A percentile compares a stretch with the other conserved stretches of the same genome.
Evolutionary conservation across 768 basidiomycete species (phyloP).

Genomic region (Lactarius quietus): DNA sequence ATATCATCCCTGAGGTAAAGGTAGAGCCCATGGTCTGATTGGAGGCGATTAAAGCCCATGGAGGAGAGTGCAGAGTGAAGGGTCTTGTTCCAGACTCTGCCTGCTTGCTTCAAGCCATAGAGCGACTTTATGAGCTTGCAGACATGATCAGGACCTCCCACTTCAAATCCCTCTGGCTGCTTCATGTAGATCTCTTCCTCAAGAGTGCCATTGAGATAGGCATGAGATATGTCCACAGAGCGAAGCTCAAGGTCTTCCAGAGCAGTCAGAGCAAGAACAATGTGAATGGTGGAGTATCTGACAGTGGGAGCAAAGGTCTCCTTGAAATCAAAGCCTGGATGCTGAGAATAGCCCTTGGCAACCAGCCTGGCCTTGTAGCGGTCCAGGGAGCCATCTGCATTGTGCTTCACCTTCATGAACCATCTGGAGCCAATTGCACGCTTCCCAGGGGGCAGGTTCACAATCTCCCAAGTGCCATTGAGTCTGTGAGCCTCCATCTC

Average conservation of each 20-base stretch:
- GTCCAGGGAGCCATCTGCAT: too few species aligned
- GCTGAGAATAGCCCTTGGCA: neutral
- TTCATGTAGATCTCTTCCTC: neutral
- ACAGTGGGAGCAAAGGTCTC: neutral
- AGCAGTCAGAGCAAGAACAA: neutral
- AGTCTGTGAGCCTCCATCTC: conserved; percentile 5
- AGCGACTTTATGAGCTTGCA: neutral
- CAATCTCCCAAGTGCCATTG: neutral
- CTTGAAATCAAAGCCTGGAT: neutral
- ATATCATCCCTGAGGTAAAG: neutral
- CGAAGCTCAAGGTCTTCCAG: neutral
- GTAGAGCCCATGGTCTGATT: neutral
- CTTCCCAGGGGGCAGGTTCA: conserved; percentile 4
- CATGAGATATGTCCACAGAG: neutral
- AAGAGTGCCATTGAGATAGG: too few species aligned
- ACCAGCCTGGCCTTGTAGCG: too few species aligned
- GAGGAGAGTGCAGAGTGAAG: neutral
- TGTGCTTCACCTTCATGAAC: neutral
- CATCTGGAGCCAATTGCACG: conserved; percentile 7
- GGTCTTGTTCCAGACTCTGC: neutral
- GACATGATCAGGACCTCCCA: neutral
- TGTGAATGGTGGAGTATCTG: neutral
- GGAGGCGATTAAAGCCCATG: neutral
- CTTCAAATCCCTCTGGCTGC: conserved; percentile 1
- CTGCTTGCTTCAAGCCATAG: neutral